Percentiles rank a stretch among this genome's conserved stretches.
phyloP scores from a whole-genome alignment of 768 basidiomycete species.

The Pleurotus cornucopiae region DNA sequence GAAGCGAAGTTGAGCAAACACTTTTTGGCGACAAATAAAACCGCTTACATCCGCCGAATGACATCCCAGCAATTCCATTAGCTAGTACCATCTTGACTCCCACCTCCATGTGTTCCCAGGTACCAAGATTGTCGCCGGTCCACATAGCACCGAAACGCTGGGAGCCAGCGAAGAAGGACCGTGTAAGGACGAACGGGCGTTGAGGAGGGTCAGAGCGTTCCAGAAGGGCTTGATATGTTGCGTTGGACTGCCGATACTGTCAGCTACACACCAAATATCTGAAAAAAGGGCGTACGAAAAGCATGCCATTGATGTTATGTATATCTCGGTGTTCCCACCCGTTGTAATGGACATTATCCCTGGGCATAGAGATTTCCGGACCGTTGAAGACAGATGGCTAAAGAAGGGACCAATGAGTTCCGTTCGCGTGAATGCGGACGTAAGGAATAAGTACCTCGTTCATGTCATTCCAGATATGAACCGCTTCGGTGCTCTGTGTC shows the following conservation, averaged over 20 bases:
- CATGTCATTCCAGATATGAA: conserved; percentile 99
- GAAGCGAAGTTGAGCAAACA: conserved; percentile 7
- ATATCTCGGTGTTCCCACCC: conserved; percentile 99
- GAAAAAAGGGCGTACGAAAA: conserved; percentile 54
- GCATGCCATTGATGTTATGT: conserved; percentile 98
- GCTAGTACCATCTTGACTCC: conserved; percentile 92
- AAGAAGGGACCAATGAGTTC: background rate
- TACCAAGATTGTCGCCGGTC: conserved; percentile 97
- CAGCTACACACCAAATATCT: background rate
- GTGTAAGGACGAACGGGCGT: conserved; percentile 93
- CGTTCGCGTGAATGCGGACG: background rate
- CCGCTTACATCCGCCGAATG: conserved; percentile 82
- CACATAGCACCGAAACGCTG: conserved; percentile 97
- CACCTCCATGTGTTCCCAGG: conserved; percentile 96
- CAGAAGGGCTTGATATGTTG: conserved; percentile 76
- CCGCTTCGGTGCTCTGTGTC: conserved; percentile 74
- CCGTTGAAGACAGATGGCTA: conserved; percentile 98
- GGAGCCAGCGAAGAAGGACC: conserved; percentile 92
- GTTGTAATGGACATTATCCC: conserved; percentile 73
- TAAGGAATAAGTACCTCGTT: conserved; percentile 64
- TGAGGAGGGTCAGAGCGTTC: conserved; percentile 70
- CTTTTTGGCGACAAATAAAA: background rate
- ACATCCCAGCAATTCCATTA: conserved; percentile 86
- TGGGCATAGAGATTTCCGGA: conserved; percentile 82
- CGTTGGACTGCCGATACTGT: conserved; percentile 59